Evolutionary conservation across 2,329 filamentous ascomycete species (phyloP).

Genomic region (Pseudopithomyces chartarum): DNA sequence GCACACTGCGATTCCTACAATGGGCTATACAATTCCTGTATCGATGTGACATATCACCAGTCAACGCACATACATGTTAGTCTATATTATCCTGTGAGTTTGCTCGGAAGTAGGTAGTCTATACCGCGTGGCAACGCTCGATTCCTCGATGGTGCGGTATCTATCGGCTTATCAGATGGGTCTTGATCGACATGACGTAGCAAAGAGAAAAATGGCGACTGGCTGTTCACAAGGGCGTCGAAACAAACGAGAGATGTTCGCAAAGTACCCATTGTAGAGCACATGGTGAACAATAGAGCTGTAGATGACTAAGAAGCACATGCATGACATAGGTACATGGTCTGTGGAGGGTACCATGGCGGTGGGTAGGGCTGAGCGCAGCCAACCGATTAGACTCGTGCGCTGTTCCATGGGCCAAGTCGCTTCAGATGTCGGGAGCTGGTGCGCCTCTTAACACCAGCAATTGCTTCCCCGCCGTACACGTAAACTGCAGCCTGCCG

Average conservation of each 20-base stretch:
- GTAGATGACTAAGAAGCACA: neutral
- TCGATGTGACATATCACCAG: too few relatives aligned
- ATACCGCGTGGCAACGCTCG: neutral
- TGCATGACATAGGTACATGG: neutral
- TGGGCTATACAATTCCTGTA: too few relatives aligned
- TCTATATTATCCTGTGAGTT: too few relatives aligned
- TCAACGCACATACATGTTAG: too few relatives aligned
- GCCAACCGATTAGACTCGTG: conserved; percentile 12
- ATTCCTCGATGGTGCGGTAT: neutral
- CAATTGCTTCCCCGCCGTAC: neutral
- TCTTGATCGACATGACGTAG: neutral
- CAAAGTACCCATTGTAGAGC: too few relatives aligned
- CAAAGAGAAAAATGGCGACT: neutral
- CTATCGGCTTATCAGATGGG: neutral
- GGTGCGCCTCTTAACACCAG: neutral
- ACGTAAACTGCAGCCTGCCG: neutral
- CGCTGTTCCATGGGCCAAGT: neutral
- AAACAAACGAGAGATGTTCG: too few relatives aligned
- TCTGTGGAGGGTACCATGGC: neutral
- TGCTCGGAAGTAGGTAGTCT: too few relatives aligned
- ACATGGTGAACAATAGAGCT: neutral
- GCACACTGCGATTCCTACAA: too few relatives aligned
- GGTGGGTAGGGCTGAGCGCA: neutral
- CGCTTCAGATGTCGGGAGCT: neutral
- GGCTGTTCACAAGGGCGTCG: neutral